A percentile compares a stretch with the other conserved stretches of the same genome.
These are phyloP conservation scores for Gyromitra esculenta DNA, from an alignment of 2,329 filamentous ascomycete species.

Conservation along the genomic window DNA sequence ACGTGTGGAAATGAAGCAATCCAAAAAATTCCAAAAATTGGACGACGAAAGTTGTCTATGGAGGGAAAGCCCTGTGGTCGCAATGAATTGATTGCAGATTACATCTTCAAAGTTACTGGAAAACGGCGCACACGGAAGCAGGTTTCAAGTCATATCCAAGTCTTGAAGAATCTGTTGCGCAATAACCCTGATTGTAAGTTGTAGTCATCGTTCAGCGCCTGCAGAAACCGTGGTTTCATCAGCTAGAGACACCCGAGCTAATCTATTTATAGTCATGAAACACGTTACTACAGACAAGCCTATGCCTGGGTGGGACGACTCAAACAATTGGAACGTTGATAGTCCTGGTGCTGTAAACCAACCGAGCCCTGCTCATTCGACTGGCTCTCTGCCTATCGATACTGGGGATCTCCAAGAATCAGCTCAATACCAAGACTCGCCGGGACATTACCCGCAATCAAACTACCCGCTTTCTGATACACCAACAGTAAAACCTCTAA, in stretches of 20 bases:
- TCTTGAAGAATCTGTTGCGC: conserved; percentile 73
- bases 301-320: conserved; percentile 49
- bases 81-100: conserved; percentile 76
- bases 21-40: conserved; percentile 73
- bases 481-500: conserved; percentile 51
- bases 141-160: conserved; percentile 76
- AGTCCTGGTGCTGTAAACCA: conserved; percentile 26
- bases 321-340: conserved; percentile 40
- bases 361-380: conserved; percentile 41
- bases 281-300: conserved; percentile 51
- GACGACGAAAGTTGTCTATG: conserved; percentile 73
- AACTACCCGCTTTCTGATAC: conserved; percentile 30
- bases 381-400: conserved; percentile 39
- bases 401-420: conserved; percentile 30
- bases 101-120: conserved; percentile 65
- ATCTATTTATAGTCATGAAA: conserved; percentile 51
- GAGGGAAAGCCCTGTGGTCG: conserved; percentile 72
- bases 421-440: conserved; percentile 30
- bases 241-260: background rate
- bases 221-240: background rate
- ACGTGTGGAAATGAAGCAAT: conserved; percentile 64
- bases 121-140: conserved; percentile 68
- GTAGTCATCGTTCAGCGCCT: background rate
- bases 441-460: conserved; percentile 39
- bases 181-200: conserved; percentile 71